Base-by-base conservation (phyloP, 2,329 filamentous ascomycete species). In the Albifimbria verrucaria region DNA sequence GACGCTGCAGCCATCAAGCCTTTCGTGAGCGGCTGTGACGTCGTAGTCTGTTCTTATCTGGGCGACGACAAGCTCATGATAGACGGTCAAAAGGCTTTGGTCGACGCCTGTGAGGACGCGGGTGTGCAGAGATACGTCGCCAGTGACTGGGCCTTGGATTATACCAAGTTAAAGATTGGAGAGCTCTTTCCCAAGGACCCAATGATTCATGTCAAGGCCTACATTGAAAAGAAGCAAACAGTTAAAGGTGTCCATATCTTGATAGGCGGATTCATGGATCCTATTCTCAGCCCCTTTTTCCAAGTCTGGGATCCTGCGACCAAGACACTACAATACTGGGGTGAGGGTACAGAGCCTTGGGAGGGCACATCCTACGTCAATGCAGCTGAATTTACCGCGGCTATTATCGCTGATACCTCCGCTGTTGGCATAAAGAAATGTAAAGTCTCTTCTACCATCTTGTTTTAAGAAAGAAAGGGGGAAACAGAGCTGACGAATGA, bases 91-190 rank as follows among this genome's bases (percentile, higher is more conserved):
- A 74, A 73, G 49, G 42, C 61, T 0, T 65, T 77, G 6, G 69
- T 77, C 28, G 73, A 76, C 52, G 66, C 68, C 2, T 73, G 71
- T 52, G 67, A 68, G 2, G 61, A 52, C 2, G 64, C 61, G 2
- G 55, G 59, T 1, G 71, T 75, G 7, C 56, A 65, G 18, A 64
- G 73, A 2, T 76, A 74, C 54, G 57, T 76, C 9, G 71, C 72
- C 3, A 69, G 68, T 32, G 73, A 76, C 59, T 77, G 63, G 56
- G 54, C 64, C 0, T 24, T 76, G n/a, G 73, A 76, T 51, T 76
- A 68, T 51, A 68, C 64, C 18, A 70, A 70, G 52, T 62, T 76
- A 6, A 51, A 69, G 45, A 54, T 66, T 3, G 72, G 73, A 6
- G 53, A 73, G 44, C 61, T 70, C 6, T 65, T 65, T 26, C 52